Evolutionary conservation across 441 rosid genomes (phyloP), one percentile per base, ranked within the genome.

Genomic region (Pelargonium hybrid): DNA sequence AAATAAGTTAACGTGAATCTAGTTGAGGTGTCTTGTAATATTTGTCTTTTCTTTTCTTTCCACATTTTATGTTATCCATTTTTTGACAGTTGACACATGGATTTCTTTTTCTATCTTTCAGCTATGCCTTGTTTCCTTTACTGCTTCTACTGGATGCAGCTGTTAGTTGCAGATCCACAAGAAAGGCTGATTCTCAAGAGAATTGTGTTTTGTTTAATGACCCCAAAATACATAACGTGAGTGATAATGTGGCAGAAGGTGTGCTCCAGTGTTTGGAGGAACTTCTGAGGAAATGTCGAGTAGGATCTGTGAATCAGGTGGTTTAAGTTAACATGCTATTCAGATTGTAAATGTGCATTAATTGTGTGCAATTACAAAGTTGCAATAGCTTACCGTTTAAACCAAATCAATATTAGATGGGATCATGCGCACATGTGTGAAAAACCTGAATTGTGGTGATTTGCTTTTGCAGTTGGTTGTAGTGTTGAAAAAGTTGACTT

Each of bases 101-200:
- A 4, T 62, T 26, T 70, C 2, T 25, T 17, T 45, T 29, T 61
- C 23, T 9, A 21, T 14, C 9, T 14, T 84, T 76, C 87, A 93
- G 98, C 88, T 94, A 88, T 77, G 75, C 85, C 3, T 73, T 90
- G 84, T 87, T 88, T 71, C 97, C 98, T 0, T 76, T 91, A 87
- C 87, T 90, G 79, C 94, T 90, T 76, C 84, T 87, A n/a, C 75
- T 94, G 75, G 97, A 90, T 71, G 88, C 88, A 0, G 93, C 96
- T 34, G 86, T 87, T 66, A 84, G 82, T 45, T 83, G 83, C 74
- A 77, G 96, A 75, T 78, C 17, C 65, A 70, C 84, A 0, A 72
- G 76, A 65, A 76, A 78, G 39, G 75, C 67, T 69, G 67, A 70
- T 79, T 52, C 59, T 6, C 76, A 66, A 71, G 80, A 71, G 11